Conservation (phyloP, 768 basidiomycete genomes). For the Infundibulicybe gibba region DNA sequence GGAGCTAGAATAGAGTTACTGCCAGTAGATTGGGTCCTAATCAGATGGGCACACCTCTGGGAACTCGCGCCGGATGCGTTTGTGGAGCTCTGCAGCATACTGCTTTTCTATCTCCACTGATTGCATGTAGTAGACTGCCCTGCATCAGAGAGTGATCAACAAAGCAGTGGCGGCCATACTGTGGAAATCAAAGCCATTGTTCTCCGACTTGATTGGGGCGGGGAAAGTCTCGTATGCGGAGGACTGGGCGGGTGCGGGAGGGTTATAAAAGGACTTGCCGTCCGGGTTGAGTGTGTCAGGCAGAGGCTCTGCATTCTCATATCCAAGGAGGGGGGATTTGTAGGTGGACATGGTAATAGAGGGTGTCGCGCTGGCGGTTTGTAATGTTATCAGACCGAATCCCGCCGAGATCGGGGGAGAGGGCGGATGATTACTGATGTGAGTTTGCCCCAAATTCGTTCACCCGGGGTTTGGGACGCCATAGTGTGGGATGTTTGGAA, state of each 20-base stretch:
- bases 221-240: conserved; percentile 52
- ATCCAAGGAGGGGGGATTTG: conserved; percentile 33
- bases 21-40: background rate
- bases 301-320: conserved; percentile 35
- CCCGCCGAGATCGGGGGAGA: too few species aligned
- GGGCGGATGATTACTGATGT: too few species aligned
- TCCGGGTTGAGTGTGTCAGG: conserved; percentile 45
- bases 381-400: background rate
- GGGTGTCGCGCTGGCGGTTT: background rate
- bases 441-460: too few species aligned
- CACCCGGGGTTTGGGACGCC: too few species aligned
- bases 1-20: conserved; percentile 34
- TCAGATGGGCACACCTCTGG: conserved; percentile 47
- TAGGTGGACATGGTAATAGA: conserved; percentile 8
- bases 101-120: conserved; percentile 34
- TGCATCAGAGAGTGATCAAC: background rate
- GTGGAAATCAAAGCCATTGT: conserved; percentile 73
- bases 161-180: conserved; percentile 33
- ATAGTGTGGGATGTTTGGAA: too few species aligned
- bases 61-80: conserved; percentile 58
- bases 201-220: conserved; percentile 44
- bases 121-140: conserved; percentile 61
- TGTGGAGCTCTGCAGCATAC: conserved; percentile 54
- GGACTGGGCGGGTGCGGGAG: conserved; percentile 37
- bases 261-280: conserved; percentile 54